These are phyloP conservation scores for Lomentospora prolificans DNA, from an alignment of 2,329 filamentous ascomycete genomes.

Conservation along the genomic window DNA sequence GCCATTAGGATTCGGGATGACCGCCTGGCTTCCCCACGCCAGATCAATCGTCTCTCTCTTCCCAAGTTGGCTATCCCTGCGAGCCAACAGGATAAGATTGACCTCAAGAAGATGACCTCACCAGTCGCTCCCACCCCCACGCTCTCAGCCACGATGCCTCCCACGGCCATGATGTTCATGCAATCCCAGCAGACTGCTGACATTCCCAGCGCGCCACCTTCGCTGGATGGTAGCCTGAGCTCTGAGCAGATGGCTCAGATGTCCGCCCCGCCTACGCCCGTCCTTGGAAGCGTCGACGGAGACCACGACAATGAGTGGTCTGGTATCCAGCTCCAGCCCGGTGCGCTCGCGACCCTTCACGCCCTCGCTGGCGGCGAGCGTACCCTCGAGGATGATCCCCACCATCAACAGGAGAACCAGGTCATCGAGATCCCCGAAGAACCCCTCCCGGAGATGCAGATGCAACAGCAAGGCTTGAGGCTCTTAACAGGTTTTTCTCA, in stretches of 20 bases:
- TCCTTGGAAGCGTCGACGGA: conserved; percentile 48
- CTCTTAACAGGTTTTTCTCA: conserved; percentile 32
- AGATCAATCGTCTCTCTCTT: neutral
- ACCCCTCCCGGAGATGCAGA: conserved; percentile 35
- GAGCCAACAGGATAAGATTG: conserved; percentile 16
- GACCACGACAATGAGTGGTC: conserved; percentile 56
- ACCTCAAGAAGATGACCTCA: conserved; percentile 39
- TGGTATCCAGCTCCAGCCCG: conserved; percentile 66
- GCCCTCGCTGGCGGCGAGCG: conserved; percentile 53
- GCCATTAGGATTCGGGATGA: conserved; percentile 33
- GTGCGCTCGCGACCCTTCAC: conserved; percentile 70
- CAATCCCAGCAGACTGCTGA: conserved; percentile 50
- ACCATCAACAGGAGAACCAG: conserved; percentile 37
- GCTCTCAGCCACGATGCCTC: conserved; percentile 64
- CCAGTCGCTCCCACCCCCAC: conserved; percentile 56
- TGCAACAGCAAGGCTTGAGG: conserved; percentile 34
- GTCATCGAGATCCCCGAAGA: conserved; percentile 35
- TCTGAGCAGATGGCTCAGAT: conserved; percentile 79
- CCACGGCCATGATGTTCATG: conserved; percentile 63
- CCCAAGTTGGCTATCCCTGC: conserved; percentile 5
- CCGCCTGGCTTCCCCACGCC: neutral
- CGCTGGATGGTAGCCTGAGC: conserved; percentile 77
- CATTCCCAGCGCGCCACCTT: conserved; percentile 72
- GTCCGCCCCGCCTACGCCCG: conserved; percentile 77
- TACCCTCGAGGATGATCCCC: conserved; percentile 47